Conservation (phyloP, 495 filamentous ascomycete genomes). For the Aspergillus haitiensis region DNA sequence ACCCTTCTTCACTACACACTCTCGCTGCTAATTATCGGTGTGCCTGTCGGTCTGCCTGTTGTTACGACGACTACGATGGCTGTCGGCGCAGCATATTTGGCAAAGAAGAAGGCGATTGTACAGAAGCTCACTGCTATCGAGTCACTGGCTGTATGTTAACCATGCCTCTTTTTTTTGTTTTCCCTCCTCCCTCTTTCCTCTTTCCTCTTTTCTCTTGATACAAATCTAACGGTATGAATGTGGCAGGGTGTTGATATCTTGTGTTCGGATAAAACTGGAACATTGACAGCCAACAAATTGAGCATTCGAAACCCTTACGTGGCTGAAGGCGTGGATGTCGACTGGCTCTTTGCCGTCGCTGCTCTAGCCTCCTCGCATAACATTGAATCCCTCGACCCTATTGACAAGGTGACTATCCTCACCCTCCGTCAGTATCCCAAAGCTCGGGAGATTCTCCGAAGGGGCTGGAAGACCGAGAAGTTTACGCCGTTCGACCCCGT, state of each 20-base stretch:
- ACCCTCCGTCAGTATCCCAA: constrained; percentile 67
- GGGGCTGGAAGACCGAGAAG: constrained; percentile 68
- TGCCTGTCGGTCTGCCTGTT: constrained; percentile 92
- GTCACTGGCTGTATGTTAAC: constrained; percentile 66
- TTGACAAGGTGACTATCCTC: constrained; percentile 71
- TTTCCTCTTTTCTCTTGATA: not conserved
- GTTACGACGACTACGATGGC: constrained; percentile 97
- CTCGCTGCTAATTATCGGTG: constrained; percentile 88
- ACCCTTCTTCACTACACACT: constrained; percentile 64
- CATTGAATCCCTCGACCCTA: constrained; percentile 68
- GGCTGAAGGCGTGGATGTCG: constrained; percentile 66
- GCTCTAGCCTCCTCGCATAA: constrained; percentile 73
- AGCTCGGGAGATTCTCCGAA: constrained; percentile 60
- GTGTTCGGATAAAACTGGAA: constrained; percentile 91
- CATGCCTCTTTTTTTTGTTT: too few relatives aligned
- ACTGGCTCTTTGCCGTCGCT: constrained; percentile 76
- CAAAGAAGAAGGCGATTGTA: constrained; percentile 94
- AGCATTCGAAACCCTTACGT: constrained; percentile 71
- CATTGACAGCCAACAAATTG: constrained; percentile 69
- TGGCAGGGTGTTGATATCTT: constrained; percentile 83
- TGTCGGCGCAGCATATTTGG: constrained; percentile 90
- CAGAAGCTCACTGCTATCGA: constrained; percentile 96
- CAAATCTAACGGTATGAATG: not conserved
- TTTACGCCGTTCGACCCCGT: constrained; percentile 75
- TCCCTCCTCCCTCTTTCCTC: not conserved